These are phyloP conservation scores for Diaporthe longicolla DNA, from an alignment of 2,329 filamentous ascomycete species.

Conservation along the genomic window DNA sequence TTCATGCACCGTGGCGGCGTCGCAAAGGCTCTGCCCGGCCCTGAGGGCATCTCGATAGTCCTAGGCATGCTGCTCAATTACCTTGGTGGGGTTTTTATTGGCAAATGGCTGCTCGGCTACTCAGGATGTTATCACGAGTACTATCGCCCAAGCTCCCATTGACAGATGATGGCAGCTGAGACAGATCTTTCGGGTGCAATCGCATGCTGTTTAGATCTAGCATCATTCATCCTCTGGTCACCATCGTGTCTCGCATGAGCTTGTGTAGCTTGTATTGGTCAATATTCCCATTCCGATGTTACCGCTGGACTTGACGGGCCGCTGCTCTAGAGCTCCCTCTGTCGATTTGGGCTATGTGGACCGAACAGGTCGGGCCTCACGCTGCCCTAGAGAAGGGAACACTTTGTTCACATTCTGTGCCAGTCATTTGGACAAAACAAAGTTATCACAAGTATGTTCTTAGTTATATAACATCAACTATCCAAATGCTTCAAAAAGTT, in stretches of 20 bases:
- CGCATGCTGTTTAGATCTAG: not conserved
- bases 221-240: no score
- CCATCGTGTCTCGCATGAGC: not conserved
- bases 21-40: constrained; percentile 34
- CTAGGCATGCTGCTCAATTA: constrained; percentile 33
- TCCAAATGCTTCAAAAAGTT: constrained; percentile 19
- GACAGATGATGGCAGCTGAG: not conserved
- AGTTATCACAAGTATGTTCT: not conserved
- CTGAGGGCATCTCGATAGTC: constrained; percentile 16
- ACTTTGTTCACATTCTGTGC: not conserved
- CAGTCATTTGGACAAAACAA: not conserved
- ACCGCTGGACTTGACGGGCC: no score
- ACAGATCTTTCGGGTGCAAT: not conserved
- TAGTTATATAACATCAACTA: not conserved
- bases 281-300: no score
- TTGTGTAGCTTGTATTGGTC: not conserved
- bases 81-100: constrained; percentile 36
- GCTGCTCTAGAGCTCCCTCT: not conserved
- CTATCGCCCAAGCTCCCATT: constrained; percentile 11
- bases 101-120: constrained; percentile 38
- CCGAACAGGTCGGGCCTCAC: not conserved
- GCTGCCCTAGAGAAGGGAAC: not conserved
- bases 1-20: constrained; percentile 42
- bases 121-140: constrained; percentile 36
- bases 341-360: not conserved